A percentile compares a stretch with the other conserved stretches of the same genome.
phyloP scores from a whole-genome alignment of 1,139 yeast genomes.

The Diutina ranongensis region DNA sequence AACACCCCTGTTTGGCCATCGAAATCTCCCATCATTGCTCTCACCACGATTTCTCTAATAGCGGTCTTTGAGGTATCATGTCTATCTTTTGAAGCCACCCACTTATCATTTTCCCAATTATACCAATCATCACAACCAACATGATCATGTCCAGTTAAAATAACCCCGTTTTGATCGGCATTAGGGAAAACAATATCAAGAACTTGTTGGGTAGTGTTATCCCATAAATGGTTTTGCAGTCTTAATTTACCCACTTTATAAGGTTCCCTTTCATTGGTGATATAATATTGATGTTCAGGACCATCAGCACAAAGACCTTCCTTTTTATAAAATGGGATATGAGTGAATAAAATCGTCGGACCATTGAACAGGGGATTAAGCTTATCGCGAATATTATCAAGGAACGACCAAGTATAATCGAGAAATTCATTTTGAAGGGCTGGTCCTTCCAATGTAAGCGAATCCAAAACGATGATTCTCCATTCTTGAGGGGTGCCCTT shows the following conservation, averaged over 20 bases:
- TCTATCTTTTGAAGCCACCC: constrained; percentile 43
- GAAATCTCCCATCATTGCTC: constrained; percentile 94
- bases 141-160: constrained; percentile 93
- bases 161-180: constrained; percentile 54
- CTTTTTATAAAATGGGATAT: constrained; percentile 76
- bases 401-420: constrained; percentile 59
- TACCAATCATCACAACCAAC: constrained; percentile 79
- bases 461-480: constrained; percentile 78
- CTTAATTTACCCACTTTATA: constrained; percentile 60
- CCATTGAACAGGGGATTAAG: constrained; percentile 46
- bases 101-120: constrained; percentile 31
- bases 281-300: constrained; percentile 54
- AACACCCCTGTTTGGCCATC: constrained; percentile 83
- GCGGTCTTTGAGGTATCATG: constrained; percentile 18
- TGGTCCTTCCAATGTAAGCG: constrained; percentile 84
- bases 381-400: constrained; percentile 40
- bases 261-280: constrained; percentile 47
- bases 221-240: constrained; percentile 78
- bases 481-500: constrained; percentile 54
- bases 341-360: constrained; percentile 74
- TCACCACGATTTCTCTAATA: constrained; percentile 71
- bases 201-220: constrained; percentile 54
- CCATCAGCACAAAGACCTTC: constrained; percentile 83
- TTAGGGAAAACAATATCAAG: constrained; percentile 58
- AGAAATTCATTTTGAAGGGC: constrained; percentile 64